Conservation (phyloP, 208 protist genomes). For the Leishmania amazonensis region DNA sequence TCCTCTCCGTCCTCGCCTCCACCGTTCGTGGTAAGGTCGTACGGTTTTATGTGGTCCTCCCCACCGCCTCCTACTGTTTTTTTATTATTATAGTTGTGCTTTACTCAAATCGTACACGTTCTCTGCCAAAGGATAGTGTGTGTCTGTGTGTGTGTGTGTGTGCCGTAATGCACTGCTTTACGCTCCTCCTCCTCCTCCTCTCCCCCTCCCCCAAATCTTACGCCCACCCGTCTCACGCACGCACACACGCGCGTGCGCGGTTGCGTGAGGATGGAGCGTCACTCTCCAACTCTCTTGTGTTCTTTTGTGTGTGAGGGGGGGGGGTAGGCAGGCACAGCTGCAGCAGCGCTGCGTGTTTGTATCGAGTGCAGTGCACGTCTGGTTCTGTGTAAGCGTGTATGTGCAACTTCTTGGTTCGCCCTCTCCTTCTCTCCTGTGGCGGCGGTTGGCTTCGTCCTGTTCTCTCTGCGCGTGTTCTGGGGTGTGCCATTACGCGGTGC, state of each 20-base stretch:
- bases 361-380: not conserved
- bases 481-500: not conserved
- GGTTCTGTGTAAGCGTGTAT: not conserved
- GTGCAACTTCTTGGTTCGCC: not conserved
- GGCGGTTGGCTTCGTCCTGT: not conserved
- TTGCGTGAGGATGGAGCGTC: not conserved
- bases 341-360: not conserved
- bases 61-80: not conserved
- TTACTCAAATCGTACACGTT: not conserved
- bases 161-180: not conserved
- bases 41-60: no score
- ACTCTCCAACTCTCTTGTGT: not conserved
- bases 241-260: not conserved
- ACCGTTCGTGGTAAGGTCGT: no score
- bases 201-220: not conserved
- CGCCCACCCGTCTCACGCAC: not conserved
- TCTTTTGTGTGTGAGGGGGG: not conserved
- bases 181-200: not conserved
- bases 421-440: not conserved
- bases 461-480: not conserved
- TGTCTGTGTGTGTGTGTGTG: not conserved
- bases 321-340: no score
- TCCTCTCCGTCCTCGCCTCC: no score
- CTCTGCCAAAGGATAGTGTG: not conserved
- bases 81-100: not conserved